Percentiles rank a stretch among this genome's conserved stretches.
phyloP scores from a whole-genome alignment of 2,329 filamentous ascomycete species.

The Xylariaceae sp. region DNA sequence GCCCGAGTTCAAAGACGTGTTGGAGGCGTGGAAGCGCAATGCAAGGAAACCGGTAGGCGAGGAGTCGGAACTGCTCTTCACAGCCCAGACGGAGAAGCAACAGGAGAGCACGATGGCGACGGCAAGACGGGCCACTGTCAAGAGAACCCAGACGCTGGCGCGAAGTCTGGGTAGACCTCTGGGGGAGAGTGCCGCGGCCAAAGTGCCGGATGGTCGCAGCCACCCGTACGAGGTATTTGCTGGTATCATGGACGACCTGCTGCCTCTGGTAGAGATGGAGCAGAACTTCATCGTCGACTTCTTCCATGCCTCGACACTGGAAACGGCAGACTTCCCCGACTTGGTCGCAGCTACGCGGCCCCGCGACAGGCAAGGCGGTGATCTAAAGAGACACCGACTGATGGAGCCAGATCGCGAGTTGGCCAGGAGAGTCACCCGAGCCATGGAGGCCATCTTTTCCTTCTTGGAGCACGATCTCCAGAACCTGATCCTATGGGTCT shows the following conservation, averaged over 20 bases:
- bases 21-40: conserved; percentile 73
- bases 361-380: conserved; percentile 62
- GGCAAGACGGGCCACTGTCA: conserved; percentile 87
- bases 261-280: conserved; percentile 81
- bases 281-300: conserved; percentile 97
- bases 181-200: conserved; percentile 56
- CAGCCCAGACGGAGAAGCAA: conserved; percentile 76
- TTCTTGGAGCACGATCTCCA: conserved; percentile 77
- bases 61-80: conserved; percentile 82
- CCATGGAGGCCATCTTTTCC: conserved; percentile 83
- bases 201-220: conserved; percentile 58
- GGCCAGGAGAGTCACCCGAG: conserved; percentile 75
- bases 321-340: conserved; percentile 78
- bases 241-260: conserved; percentile 72
- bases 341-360: conserved; percentile 62
- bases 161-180: conserved; percentile 65
- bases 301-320: conserved; percentile 86
- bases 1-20: conserved; percentile 72
- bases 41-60: conserved; percentile 70
- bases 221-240: conserved; percentile 78
- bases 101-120: conserved; percentile 68
- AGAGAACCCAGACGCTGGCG: conserved; percentile 82
- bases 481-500: conserved; percentile 75
- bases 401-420: conserved; percentile 86
- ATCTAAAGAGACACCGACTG: conserved; percentile 66